Evolutionary conservation across 2,329 filamentous ascomycete species (phyloP), one percentile per base, ranked within the genome.

Genomic region (Phymatotrichopsis omnivora): DNA sequence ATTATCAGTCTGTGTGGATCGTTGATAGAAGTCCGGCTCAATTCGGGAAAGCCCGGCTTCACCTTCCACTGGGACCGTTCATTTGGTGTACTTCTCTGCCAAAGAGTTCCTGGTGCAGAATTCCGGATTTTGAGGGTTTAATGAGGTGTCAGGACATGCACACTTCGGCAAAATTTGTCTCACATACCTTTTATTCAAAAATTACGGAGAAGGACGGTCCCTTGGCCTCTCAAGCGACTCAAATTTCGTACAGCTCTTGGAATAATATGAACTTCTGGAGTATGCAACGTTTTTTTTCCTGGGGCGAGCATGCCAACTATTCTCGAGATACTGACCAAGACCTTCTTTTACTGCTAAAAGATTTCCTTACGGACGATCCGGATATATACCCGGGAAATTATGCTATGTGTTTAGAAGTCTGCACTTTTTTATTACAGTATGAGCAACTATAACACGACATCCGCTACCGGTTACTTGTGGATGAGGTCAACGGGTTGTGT

Each of bases 1-100:
- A 56, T 49, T n/a, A 29, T 62, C 10, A 46, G 52, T 19, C 59
- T 63, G 17, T 64, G 60, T 39, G 58, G 58, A 0, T 63, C 60
- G 51, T 53, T 64, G 1, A 52, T 61, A 1, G 42, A 47, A 12
- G 49, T 48, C 20, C 8, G 39, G 27, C 14, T 23, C 19, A 47
- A 31, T 20, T n/a, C n/a, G n/a, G n/a, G n/a, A n/a, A n/a, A n/a
- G n/a, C n/a, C n/a, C n/a, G n/a, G n/a, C n/a, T 42, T 31, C 19
- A 45, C 17, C 24, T 16, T 53, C 12, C 20, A n/a, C n/a, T n/a
- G 42, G 35, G 23, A 45, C 17, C 24, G 22, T 53, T 12, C 20
- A 20, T 5, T 41, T 56, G 11, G 53, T 53, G n/a, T 53, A 56
- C 30, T 56, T 32, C 29, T 56, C 54, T 5, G 51, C 56, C n/a